phyloP scores from a whole-genome alignment of 208 protist genomes.

The Leishmania lainsoni region DNA sequence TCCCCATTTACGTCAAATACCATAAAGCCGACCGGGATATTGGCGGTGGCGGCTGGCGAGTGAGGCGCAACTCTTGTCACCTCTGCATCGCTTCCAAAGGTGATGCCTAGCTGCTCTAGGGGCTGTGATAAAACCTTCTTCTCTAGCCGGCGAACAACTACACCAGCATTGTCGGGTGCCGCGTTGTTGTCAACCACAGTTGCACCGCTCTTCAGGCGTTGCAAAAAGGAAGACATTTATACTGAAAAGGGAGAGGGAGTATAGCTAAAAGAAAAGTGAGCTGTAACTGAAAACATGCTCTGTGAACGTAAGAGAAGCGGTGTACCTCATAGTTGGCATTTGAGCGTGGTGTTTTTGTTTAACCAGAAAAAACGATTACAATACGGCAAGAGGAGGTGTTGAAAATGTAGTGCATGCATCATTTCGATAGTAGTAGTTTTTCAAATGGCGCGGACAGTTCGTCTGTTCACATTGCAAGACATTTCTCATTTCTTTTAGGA shows the following conservation, averaged over 20 bases:
- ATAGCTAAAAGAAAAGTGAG: neutral
- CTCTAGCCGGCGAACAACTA: slow-evolving; percentile 58
- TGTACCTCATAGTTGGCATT: neutral
- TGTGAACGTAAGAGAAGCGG: neutral
- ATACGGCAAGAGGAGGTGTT: neutral
- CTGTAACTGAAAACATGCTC: neutral
- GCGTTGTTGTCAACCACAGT: slow-evolving; percentile 59
- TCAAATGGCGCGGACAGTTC: neutral
- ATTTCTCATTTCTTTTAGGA: no score
- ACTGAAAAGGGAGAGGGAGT: neutral
- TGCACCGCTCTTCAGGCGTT: slow-evolving; percentile 64
- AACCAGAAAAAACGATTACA: neutral
- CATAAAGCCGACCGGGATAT: slow-evolving; percentile 69
- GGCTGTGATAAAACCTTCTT: slow-evolving; percentile 58
- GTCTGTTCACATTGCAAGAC: neutral
- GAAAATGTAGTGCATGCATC: neutral
- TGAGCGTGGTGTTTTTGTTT: neutral
- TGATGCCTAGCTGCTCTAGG: slow-evolving; percentile 60
- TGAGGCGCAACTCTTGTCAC: slow-evolving; percentile 41
- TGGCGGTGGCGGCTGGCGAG: slow-evolving; percentile 57
- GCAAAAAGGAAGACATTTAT: slow-evolving; percentile 64
- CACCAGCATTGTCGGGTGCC: slow-evolving; percentile 54
- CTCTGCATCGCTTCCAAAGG: slow-evolving; percentile 73
- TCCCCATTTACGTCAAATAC: slow-evolving; percentile 76
- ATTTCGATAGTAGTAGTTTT: neutral